These are phyloP conservation scores for Salvia hispanica DNA, from an alignment of 257 asterid species.

Conservation along the genomic window DNA sequence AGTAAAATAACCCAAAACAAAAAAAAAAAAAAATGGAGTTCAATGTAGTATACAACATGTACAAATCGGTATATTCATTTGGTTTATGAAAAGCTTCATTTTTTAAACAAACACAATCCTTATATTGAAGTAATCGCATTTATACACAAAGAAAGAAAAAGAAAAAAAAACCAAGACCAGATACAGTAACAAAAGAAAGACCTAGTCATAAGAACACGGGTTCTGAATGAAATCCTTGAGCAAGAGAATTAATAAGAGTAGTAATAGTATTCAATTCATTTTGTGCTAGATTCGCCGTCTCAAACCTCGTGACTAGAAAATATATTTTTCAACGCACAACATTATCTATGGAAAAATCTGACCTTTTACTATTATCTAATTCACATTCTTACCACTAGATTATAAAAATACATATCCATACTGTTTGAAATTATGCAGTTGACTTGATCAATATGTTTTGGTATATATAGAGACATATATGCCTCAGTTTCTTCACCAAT, in stretches of 20 bases:
- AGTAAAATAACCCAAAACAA: no score
- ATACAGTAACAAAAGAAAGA: not conserved
- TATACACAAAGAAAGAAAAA: not conserved
- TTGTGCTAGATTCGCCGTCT: no score
- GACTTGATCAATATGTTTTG: not conserved
- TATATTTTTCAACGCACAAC: not conserved
- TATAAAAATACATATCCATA: not conserved
- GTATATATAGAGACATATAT: conserved; percentile 33
- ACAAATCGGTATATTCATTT: no score
- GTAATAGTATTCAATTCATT: not conserved
- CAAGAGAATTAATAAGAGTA: no score
- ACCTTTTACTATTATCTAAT: no score
- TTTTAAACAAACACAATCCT: no score
- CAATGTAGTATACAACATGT: no score
- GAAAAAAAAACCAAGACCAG: not conserved
- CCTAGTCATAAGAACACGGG: not conserved
- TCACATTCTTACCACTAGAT: no score
- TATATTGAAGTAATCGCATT: not conserved
- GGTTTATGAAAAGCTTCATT: no score
- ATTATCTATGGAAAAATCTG: not conserved
- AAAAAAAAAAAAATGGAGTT: no score
- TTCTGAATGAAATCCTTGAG: not conserved
- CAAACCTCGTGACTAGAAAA: not conserved
- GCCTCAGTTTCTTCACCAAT: conserved; percentile 1
- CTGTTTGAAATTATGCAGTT: not conserved